Conservation (phyloP, 1,284 basidiomycete genomes). For the Apiotrichum siamense region DNA sequence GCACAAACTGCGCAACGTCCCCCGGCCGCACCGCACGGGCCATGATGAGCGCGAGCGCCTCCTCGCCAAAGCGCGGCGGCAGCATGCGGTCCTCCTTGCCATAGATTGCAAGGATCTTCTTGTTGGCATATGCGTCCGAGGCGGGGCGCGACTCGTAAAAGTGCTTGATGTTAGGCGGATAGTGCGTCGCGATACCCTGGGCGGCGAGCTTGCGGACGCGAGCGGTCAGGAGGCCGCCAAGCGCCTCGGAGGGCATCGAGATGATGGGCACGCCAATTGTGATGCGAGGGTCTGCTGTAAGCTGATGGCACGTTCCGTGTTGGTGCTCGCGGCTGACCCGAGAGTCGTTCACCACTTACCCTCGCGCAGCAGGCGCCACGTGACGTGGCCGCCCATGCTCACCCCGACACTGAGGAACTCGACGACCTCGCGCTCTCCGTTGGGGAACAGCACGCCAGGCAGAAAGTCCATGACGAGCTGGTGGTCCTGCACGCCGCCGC, state of each 20-base stretch:
- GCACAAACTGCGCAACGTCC: background rate
- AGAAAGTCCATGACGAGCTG: constrained; percentile 72
- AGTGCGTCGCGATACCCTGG: background rate
- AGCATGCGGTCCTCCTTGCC: constrained; percentile 48
- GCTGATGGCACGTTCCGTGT: no score
- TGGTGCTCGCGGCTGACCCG: no score
- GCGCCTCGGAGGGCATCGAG: constrained; percentile 68
- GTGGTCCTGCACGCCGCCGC: constrained; percentile 63
- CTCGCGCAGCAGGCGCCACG: constrained; percentile 14
- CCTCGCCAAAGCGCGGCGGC: constrained; percentile 22
- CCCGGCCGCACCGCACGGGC: background rate
- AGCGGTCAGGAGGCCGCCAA: constrained; percentile 53
- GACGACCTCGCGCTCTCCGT: constrained; percentile 56
- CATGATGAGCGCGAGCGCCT: constrained; percentile 1
- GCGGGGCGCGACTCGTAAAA: constrained; percentile 54
- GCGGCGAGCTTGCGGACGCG: constrained; percentile 56
- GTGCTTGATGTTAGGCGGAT: constrained; percentile 40
- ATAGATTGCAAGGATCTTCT: constrained; percentile 63
- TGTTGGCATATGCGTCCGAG: constrained; percentile 55
- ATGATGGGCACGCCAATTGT: constrained; percentile 64
- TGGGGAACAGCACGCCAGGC: constrained; percentile 63
- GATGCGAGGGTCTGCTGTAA: constrained; percentile 57
- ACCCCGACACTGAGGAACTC: constrained; percentile 56
- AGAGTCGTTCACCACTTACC: background rate
- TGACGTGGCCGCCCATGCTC: constrained; percentile 42